phyloP scores from a whole-genome alignment of 768 basidiomycete genomes.

The Sutorius australiensis region DNA sequence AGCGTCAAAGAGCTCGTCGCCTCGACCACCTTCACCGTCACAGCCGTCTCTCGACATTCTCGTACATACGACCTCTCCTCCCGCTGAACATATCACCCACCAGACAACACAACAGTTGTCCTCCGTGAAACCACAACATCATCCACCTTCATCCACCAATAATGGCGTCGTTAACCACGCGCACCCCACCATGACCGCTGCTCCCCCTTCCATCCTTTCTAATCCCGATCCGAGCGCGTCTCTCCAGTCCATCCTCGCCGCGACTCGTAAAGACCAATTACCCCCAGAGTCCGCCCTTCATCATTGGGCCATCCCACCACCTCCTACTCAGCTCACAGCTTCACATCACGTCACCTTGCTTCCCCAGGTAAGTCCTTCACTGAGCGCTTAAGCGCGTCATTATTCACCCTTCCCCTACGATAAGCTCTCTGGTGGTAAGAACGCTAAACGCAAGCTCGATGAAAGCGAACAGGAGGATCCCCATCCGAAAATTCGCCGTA shows the following conservation, averaged over 20 bases:
- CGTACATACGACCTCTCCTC: slow-evolving; percentile 29
- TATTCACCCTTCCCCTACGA: slow-evolving; percentile 20
- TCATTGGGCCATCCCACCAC: slow-evolving; percentile 37
- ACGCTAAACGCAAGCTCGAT: slow-evolving; percentile 75
- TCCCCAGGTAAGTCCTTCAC: slow-evolving; percentile 37
- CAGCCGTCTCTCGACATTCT: slow-evolving; percentile 41
- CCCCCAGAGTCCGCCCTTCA: slow-evolving; percentile 29
- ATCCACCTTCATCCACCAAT: slow-evolving; percentile 15
- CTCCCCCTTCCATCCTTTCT: slow-evolving; percentile 33
- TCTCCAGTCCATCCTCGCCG: slow-evolving; percentile 37
- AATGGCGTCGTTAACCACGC: slow-evolving; percentile 29
- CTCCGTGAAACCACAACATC: slow-evolving; percentile 22
- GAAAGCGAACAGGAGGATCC: slow-evolving; percentile 53
- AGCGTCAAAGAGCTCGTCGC: slow-evolving; percentile 41
- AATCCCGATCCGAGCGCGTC: slow-evolving; percentile 39
- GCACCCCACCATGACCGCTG: slow-evolving; percentile 30
- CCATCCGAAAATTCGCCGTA: slow-evolving; percentile 78
- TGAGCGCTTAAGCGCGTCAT: slow-evolving; percentile 30
- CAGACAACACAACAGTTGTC: slow-evolving; percentile 34
- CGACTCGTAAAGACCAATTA: slow-evolving; percentile 31
- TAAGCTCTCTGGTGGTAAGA: slow-evolving; percentile 36
- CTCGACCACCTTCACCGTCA: slow-evolving; percentile 42
- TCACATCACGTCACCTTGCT: slow-evolving; percentile 29
- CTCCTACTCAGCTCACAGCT: slow-evolving; percentile 30
- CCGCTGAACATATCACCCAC: slow-evolving; percentile 29